Base-by-base conservation (phyloP, 371 early-diverging fungal species). In the Mucor plumbeus region DNA sequence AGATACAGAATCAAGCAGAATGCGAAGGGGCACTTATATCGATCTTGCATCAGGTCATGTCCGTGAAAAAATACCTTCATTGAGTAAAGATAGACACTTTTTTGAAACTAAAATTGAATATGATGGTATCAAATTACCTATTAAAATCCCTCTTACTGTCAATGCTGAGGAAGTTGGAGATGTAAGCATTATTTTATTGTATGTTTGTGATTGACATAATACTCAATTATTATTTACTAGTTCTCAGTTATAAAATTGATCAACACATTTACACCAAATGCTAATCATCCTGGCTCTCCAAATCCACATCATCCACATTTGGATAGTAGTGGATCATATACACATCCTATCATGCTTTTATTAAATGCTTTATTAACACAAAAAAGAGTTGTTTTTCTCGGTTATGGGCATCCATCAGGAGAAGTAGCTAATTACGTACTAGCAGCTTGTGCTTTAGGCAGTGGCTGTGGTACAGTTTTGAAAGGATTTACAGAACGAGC, bases 341-440 rank as follows among this genome's bases (percentile, higher is more conserved):
- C 96, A 1, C 95, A 93, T 64, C 94, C 95, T 7, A 86, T 97
- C 47, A 88, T 95, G 59, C 66, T 97, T 10, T 75, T 98, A 31
- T 78, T 97, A 65, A 94, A 95, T 71, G 96, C 95, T 1, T 75
- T 98, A 31, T 70, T 97, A 60, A 94, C 95, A 7, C 93, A 94
- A 68, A 96, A 97, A 74, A 81, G 96, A n/a, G 84, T 98, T n/a
- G 84, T 98, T 17, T 97, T 98, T 75, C 74, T 98, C 54, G 98
- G 97, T 3, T 89, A 95, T 71, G 91, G 91, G 7, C 91, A 90
- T 68, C 96, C 96, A 0, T 93, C 94, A 9, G 94, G 94, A 15
- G 96, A 97, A 72, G 94, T 97, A 8, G 92, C 94, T n/a, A 90
- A 93, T 71, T 96, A 91, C 69, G 98, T 97, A 1, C 77, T 97